Base-by-base conservation (phyloP, 192 early-diverging fungal genomes). In the Coemansia nantahalensis region DNA sequence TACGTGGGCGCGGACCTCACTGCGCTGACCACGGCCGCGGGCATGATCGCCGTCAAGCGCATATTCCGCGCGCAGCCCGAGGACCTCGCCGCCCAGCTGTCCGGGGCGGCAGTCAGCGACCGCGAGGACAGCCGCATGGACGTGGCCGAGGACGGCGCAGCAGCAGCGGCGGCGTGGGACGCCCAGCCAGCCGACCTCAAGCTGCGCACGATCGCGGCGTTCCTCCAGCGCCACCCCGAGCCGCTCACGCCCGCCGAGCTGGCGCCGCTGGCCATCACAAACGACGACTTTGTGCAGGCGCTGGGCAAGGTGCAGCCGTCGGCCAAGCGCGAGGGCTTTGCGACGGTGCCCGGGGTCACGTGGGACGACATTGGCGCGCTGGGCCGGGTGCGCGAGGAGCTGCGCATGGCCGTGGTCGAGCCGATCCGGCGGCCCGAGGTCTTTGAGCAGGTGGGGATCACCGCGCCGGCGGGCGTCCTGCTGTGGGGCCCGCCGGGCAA, bases 401-500 rank as follows among this genome's bases (percentile, higher is more conserved):
- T 99, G 47, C 85, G 88, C 47, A 93, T 93, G 93, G 87, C 92
- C 0, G 84, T 99, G 1, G 94, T 97, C 9, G 94, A 99, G 52
- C 96, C 96, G 16, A 95, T 99, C 44, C 86, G 85, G 56, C 82
- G 89, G 48, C 94, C 94, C 2, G 89, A 93, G 46, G 63, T 85
- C 16, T 99, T 97, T 80, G 80, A 80, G 34, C 67, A 80, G 39
- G 91, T 97, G 2, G 96, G 96, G 14, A 95, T 97, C 56, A 88
- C 83, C 0, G 82, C 90, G 3, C 87, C 94, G 6, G 87, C 91
- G 41, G 96, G 96, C 37, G 96, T 97, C 2, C 71, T 99, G 40
- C 69, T 99, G 21, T 99, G 94, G 85, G 96, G 96, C 5, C 96
- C 96, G 31, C 96, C 96, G 1, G 96, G 96, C 46, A 97, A 95